Evolutionary conservation across 768 basidiomycete genomes (phyloP), one percentile per base, ranked within the genome.

Genomic region (Boletales sp.): DNA sequence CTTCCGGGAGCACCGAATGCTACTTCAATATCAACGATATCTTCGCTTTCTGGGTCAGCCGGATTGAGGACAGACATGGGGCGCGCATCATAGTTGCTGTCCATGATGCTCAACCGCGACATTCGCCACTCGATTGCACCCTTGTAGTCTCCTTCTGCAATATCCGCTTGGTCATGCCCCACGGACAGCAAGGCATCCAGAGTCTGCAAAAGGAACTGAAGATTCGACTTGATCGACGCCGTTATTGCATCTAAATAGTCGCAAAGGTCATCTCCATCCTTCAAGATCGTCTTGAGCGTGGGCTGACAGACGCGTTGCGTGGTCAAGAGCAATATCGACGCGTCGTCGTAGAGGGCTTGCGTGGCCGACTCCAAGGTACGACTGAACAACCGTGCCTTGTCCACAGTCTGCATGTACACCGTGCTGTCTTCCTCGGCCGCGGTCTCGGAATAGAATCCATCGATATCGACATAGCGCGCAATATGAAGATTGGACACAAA

Each of bases 381-480:
- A 17, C 89, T 76, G 18, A 90, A 75, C 9, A 73, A 57, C 30
- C 86, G 77, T 17, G 88, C 91, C 49, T 75, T 82, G 40, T 83
- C 81, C 3, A 93, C 84, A 17, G 82, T 81, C 54, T 81, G 76
- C 13, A 73, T 62, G 61, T 90, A 91, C 32, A 73, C 62, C 17
- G 78, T 71, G 56, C 80, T 79, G 19, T 72, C 62, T 8, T 75
- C 64, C 13, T 73, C 61, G 14, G 57, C 52, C 10, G 70, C 72
- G 1, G 74, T 69, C 28, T 80, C 77, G 52, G 77, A 73, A 25
- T 74, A 74, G 53, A 87, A 76, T 14, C 86, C 87, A 57, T 92
- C 88, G 50, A 94, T 81, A 62, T 94, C 93, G 53, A 94, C 82
- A 63, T 85, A 82, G 30, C 82, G 80, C 17, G 90, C 90, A 46